phyloP scores from a whole-genome alignment of 2,329 filamentous ascomycete genomes.

The Sporothrix globosa region DNA sequence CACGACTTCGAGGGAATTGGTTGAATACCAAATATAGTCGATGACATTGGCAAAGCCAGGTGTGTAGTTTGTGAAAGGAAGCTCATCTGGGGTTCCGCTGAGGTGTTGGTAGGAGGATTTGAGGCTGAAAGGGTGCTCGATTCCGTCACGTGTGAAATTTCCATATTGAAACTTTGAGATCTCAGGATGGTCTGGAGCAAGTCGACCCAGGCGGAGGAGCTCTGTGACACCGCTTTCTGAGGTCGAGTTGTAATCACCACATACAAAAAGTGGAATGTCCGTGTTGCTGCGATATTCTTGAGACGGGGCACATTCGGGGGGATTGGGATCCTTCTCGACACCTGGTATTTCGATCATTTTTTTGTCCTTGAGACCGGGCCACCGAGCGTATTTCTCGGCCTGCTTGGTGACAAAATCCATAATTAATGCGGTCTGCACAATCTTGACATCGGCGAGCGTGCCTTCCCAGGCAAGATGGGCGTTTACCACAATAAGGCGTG shows the following conservation, averaged over 20 bases:
- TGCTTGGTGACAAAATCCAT: constrained; percentile 90
- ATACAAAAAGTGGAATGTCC: constrained; percentile 87
- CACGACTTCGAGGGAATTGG: constrained; percentile 82
- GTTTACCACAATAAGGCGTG: constrained; percentile 88
- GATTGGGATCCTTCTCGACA: constrained; percentile 50
- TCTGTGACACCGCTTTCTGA: constrained; percentile 89
- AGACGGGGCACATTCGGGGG: constrained; percentile 73
- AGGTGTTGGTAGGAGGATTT: constrained; percentile 87
- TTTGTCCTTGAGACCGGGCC: constrained; percentile 82
- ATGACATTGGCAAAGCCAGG: constrained; percentile 90
- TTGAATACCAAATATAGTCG: constrained; percentile 98
- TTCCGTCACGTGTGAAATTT: constrained; percentile 88
- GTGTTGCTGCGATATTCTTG: constrained; percentile 83
- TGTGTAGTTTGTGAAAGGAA: constrained; percentile 96
- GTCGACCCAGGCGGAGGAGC: constrained; percentile 76
- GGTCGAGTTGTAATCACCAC: constrained; percentile 94
- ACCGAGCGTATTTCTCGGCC: constrained; percentile 80
- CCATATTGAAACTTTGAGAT: constrained; percentile 83
- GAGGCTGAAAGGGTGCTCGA: constrained; percentile 91
- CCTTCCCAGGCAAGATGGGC: constrained; percentile 96
- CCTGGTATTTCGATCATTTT: constrained; percentile 54
- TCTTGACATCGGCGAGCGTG: constrained; percentile 86
- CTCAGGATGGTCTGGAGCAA: constrained; percentile 79
- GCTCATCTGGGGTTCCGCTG: constrained; percentile 77
- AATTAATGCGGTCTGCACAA: constrained; percentile 92